Conservation (phyloP, 441 rosid genomes). For the Erodium chrysanthum region DNA sequence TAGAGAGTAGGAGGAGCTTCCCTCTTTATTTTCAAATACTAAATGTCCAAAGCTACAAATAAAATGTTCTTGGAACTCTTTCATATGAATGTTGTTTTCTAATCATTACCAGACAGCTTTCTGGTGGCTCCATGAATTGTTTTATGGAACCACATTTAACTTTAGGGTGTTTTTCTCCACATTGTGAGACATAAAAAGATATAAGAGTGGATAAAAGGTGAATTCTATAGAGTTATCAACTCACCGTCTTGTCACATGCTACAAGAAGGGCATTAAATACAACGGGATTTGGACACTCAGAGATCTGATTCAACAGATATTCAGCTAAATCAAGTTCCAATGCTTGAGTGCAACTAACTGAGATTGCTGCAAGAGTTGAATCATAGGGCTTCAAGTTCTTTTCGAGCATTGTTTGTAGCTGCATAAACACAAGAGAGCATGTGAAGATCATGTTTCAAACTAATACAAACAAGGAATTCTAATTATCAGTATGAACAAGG, state of each 20-base stretch:
- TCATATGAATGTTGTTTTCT: neutral
- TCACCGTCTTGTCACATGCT: slow-evolving; percentile 61
- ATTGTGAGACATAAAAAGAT: neutral
- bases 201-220: slow-evolving; percentile 11
- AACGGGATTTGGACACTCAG: slow-evolving; percentile 32
- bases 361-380: slow-evolving; percentile 19
- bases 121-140: neutral
- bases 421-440: slow-evolving; percentile 3
- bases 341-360: slow-evolving; percentile 23
- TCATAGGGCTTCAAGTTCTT: slow-evolving; percentile 21
- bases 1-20: neutral
- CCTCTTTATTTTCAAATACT: neutral
- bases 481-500: neutral
- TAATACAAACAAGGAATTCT: neutral
- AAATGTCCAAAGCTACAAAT: neutral
- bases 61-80: neutral
- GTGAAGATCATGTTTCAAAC: neutral
- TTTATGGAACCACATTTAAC: neutral
- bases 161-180: neutral
- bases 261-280: slow-evolving; percentile 57
- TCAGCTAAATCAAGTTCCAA: slow-evolving; percentile 77
- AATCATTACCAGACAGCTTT: neutral
- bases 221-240: slow-evolving; percentile 21
- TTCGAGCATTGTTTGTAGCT: slow-evolving; percentile 20
- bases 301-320: slow-evolving; percentile 49